Base-by-base conservation (phyloP, 148 eudicot species). In the Euryodendron excelsum region DNA sequence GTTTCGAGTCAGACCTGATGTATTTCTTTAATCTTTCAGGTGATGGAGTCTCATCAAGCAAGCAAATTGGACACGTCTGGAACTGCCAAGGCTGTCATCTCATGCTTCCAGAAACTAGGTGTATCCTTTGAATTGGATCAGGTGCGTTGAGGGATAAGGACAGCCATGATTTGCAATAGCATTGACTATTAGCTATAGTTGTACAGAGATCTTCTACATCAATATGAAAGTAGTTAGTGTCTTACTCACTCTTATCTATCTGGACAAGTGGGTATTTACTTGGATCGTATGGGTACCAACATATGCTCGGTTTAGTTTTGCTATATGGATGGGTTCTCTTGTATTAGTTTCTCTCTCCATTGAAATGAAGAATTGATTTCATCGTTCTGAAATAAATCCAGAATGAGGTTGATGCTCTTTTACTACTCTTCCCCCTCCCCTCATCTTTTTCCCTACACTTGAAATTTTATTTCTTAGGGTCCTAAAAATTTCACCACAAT, bases 61-160 rank as follows among this genome's bases (percentile, higher is more conserved):
- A 85, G 85, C 84, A 92, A 94, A 80, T 71, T 86, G 89, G 98
- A 94, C 80, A 81, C 91, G 21, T 95, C 98, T 74, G 98, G 98
- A 82, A 95, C 98, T 82, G 97, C 98, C 62, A 95, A 93, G 86
- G 97, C 94, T 82, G 97, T 95, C 78, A 90, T 95, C 72, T 91
- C 98, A 56, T 91, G 94, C 88, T 95, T 95, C 77, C 87, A 93
- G 88, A 93, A 95, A 58, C 89, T 95, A 48, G 98, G 98, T 14
- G 97, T 86, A 39, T 82, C 90, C 9, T 94, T 88, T 82, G 90
- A 91, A 28, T 55, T 87, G 74, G 95, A 91, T 79, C 84, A 92
- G 90, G 98, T 91, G 56, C 67, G 84, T 79, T 18, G 37, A 55
- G 21, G 69, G 33, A 27, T 59, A 37, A 33, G 68, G 58, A 69